Percentiles rank a stretch among this genome's conserved stretches.
Conservation (phyloP, 345 rosid genomes). For the Pugionium dolabratum region DNA sequence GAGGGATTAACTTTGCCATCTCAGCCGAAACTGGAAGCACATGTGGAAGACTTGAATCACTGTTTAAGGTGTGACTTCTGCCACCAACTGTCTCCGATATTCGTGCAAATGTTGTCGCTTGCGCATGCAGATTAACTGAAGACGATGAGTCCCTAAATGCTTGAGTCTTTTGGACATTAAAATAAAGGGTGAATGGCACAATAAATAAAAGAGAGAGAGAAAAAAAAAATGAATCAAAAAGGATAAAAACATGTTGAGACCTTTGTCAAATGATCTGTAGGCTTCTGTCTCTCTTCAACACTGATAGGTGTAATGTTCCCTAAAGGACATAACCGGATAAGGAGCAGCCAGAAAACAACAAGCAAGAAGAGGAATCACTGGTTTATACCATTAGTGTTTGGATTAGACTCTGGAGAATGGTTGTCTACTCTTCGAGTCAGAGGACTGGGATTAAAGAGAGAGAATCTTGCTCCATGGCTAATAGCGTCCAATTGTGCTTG, state of each 20-base stretch:
- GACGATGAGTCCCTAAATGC: conserved; percentile 42
- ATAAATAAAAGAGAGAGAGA: not conserved
- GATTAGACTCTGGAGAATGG: conserved; percentile 39
- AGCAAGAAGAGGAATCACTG: not conserved
- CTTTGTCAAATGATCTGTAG: conserved; percentile 45
- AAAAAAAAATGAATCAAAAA: not conserved
- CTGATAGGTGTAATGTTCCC: conserved; percentile 34
- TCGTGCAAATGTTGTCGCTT: conserved; percentile 64
- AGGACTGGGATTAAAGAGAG: conserved; percentile 71
- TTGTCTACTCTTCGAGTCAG: conserved; percentile 66
- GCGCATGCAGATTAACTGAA: conserved; percentile 56
- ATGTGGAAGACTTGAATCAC: conserved; percentile 43
- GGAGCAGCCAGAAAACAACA: conserved; percentile 16
- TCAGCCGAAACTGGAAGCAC: conserved; percentile 87
- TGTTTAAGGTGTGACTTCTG: conserved; percentile 36
- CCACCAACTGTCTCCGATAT: conserved; percentile 51
- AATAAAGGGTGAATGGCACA: conserved; percentile 13
- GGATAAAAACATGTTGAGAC: conserved; percentile 34
- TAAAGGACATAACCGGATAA: conserved; percentile 17
- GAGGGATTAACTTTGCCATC: conserved; percentile 74
- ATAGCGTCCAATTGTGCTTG: conserved; percentile 84
- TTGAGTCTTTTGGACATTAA: conserved; percentile 34
- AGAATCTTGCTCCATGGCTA: conserved; percentile 72
- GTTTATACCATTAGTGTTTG: conserved; percentile 47
- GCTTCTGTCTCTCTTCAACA: conserved; percentile 38